Percentiles rank a stretch among this genome's conserved stretches.
phyloP scores from a whole-genome alignment of 257 asterid genomes.

The Striga asiatica region DNA sequence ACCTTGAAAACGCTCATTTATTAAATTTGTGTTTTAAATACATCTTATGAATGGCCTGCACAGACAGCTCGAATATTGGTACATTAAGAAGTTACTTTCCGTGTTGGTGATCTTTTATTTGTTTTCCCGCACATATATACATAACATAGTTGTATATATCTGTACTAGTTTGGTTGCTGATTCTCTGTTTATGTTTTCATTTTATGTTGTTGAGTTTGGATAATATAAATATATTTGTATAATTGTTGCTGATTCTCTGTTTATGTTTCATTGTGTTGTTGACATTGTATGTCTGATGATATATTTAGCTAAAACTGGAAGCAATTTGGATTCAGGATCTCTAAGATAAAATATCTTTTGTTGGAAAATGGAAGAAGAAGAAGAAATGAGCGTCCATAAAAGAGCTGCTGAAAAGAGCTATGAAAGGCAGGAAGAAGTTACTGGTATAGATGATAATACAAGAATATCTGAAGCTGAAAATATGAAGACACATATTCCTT shows the following conservation, averaged over 20 bases:
- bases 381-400: conserved; percentile 29
- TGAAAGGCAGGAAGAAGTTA: conserved; percentile 22
- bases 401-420: conserved; percentile 28
- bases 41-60: no score
- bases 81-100: neutral
- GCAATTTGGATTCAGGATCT: conserved; percentile 19
- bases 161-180: neutral
- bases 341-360: conserved; percentile 1
- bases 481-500: conserved; percentile 10
- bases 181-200: conserved; percentile 1
- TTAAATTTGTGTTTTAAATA: neutral
- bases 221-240: neutral
- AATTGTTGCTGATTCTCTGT: neutral
- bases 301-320: conserved; percentile 22
- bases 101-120: neutral
- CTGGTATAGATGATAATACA: conserved; percentile 20
- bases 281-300: conserved; percentile 8
- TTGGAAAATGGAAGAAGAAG: conserved; percentile 56
- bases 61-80: no score
- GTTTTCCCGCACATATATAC: no score
- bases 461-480: conserved; percentile 22
- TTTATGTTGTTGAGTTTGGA: conserved; percentile 3
- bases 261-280: conserved; percentile 3
- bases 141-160: no score
- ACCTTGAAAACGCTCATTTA: neutral